phyloP scores from a whole-genome alignment of 2,329 filamentous ascomycete species.

The Teratosphaeria destructans region DNA sequence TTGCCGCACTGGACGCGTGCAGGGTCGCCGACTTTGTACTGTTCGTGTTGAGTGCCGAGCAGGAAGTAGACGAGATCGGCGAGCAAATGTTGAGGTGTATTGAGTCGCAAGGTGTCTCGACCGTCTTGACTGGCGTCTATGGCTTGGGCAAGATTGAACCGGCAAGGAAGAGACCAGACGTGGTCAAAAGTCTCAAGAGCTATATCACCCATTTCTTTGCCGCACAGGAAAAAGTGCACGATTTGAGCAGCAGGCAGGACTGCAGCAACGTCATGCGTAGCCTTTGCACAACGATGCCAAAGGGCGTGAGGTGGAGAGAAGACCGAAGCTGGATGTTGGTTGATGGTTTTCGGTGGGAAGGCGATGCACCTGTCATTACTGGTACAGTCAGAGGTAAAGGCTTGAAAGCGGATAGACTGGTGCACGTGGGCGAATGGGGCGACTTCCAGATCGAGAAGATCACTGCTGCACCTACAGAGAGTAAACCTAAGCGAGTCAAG shows the following conservation, averaged over 20 bases:
- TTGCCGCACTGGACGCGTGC: slow-evolving; percentile 73
- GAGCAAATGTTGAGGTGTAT: slow-evolving; percentile 78
- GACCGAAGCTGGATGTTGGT: slow-evolving; percentile 92
- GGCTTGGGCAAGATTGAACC: slow-evolving; percentile 68
- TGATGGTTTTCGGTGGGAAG: slow-evolving; percentile 65
- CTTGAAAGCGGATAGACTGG: slow-evolving; percentile 77
- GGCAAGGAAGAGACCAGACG: slow-evolving; percentile 64
- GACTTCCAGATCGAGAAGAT: slow-evolving; percentile 89
- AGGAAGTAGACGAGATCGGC: slow-evolving; percentile 75
- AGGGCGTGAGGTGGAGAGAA: slow-evolving; percentile 91
- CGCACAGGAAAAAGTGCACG: slow-evolving; percentile 81
- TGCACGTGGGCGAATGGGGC: slow-evolving; percentile 90
- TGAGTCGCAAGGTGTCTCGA: slow-evolving; percentile 90
- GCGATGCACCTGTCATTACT: slow-evolving; percentile 49
- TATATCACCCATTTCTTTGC: slow-evolving; percentile 94
- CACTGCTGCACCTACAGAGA: slow-evolving; percentile 58
- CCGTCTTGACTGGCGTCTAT: slow-evolving; percentile 67
- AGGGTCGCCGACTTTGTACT: slow-evolving; percentile 85
- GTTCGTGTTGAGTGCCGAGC: slow-evolving; percentile 68
- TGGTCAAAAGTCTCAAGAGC: slow-evolving; percentile 74
- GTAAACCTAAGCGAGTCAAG: slow-evolving; percentile 44
- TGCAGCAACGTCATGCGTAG: slow-evolving; percentile 84
- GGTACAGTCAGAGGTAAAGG: slow-evolving; percentile 78
- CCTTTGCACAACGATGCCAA: slow-evolving; percentile 82
- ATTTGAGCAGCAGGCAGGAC: slow-evolving; percentile 78